phyloP scores from a whole-genome alignment of 768 basidiomycete species.

The Tephrocybe rancida region DNA sequence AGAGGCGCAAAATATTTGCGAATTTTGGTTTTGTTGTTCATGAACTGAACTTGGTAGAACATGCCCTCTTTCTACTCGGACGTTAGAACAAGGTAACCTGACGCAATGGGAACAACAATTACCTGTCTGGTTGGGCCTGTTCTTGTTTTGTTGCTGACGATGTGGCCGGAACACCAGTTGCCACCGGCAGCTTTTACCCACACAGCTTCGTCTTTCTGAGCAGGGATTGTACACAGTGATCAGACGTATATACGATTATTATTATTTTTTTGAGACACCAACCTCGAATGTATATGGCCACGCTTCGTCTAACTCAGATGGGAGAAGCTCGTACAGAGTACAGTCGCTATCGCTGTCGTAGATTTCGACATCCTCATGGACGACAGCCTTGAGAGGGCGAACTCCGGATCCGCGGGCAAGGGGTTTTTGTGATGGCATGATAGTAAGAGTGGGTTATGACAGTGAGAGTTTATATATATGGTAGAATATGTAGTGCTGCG shows the following conservation, averaged over 20 bases:
- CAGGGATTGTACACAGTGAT: background rate
- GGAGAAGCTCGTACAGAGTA: constrained; percentile 29
- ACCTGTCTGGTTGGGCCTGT: constrained; percentile 51
- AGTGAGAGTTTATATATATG: constrained; percentile 1
- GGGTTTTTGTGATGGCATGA: constrained; percentile 16
- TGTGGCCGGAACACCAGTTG: constrained; percentile 54
- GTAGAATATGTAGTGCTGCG: constrained; percentile 9
- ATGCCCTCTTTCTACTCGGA: constrained; percentile 45
- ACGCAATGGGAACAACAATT: constrained; percentile 15
- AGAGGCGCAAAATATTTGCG: constrained; percentile 66
- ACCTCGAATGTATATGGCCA: constrained; percentile 57
- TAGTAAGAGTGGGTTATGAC: constrained; percentile 5
- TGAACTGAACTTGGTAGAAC: constrained; percentile 58
- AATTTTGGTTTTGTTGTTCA: constrained; percentile 43
- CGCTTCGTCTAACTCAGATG: constrained; percentile 49
- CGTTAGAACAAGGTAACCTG: background rate
- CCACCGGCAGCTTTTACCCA: constrained; percentile 54
- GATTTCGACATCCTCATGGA: constrained; percentile 34
- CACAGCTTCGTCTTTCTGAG: constrained; percentile 39
- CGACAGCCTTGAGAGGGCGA: constrained; percentile 28
- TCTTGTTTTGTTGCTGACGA: constrained; percentile 46
- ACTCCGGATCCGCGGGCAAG: constrained; percentile 6
- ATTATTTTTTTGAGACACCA: constrained; percentile 24
- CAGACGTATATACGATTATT: background rate
- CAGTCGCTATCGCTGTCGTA: constrained; percentile 37